Conservation (phyloP, 495 filamentous ascomycete species). For the Astrocystis sublimbata region DNA sequence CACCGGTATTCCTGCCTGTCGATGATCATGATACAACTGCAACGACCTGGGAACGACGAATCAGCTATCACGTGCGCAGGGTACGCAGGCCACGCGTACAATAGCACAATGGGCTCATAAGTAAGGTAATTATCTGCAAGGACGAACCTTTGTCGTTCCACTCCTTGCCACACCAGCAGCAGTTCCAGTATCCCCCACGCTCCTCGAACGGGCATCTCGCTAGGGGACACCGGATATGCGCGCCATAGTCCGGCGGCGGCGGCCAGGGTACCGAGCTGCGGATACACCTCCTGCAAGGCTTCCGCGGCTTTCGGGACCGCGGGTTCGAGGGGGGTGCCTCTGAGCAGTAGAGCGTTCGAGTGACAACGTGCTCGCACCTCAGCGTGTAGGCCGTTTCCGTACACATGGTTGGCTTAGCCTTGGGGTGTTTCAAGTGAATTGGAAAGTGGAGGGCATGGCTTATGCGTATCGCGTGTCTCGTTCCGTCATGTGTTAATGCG, state of each 20-base stretch:
- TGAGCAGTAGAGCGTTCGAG: conserved; percentile 37
- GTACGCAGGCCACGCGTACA: neutral
- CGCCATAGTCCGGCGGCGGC: conserved; percentile 34
- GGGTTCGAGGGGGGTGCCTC: conserved; percentile 31
- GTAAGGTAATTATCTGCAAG: too few species aligned
- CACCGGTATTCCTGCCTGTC: conserved; percentile 41
- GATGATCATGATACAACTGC: conserved; percentile 43
- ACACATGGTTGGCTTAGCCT: conserved; percentile 29
- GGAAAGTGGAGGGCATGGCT: neutral
- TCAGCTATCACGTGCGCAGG: neutral
- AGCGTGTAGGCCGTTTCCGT: conserved; percentile 39
- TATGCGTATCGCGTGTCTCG: neutral
- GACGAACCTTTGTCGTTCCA: conserved; percentile 38
- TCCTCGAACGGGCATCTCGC: conserved; percentile 40
- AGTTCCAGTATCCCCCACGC: conserved; percentile 42
- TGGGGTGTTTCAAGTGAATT: neutral
- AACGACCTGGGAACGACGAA: conserved; percentile 30
- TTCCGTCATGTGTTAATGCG: neutral
- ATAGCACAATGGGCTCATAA: too few species aligned
- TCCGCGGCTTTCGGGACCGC: conserved; percentile 25
- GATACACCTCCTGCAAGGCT: conserved; percentile 35
- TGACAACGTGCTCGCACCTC: conserved; percentile 40
- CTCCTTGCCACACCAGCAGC: conserved; percentile 45
- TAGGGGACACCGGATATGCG: conserved; percentile 35
- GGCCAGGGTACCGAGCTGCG: conserved; percentile 39